Base-by-base conservation (phyloP, 2,329 filamentous ascomycete species). In the Aspergillus brasiliensis region DNA sequence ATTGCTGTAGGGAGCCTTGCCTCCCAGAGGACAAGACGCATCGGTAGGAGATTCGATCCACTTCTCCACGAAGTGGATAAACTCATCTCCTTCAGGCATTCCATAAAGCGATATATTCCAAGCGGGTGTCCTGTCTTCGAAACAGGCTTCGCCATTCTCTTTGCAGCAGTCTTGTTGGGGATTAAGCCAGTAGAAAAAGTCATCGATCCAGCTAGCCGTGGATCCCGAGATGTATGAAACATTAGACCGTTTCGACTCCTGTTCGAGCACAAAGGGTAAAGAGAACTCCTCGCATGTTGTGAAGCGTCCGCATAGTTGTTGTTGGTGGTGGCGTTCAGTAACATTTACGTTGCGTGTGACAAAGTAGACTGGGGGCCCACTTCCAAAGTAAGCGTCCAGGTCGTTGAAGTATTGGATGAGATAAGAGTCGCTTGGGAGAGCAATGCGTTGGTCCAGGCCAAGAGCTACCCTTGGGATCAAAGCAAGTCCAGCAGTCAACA, bases 371-470 rank as follows among this genome's bases (percentile, higher is more conserved):
- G 95, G 95, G 51, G 95, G 94, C 0, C 95, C 96, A 15, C 88
- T 88, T 62, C 93, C 91, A 68, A 98, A 90, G 73, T 99, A 99
- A 61, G 88, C 87, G 74, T 97, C 96, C 28, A 99, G 81, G 73
- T 99, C 95, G 71, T 98, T 92, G 78, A 99, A 99, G 76, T 97
- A 99, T 8, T 90, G 87, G 63, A 99, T 97, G 53, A 99, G 82
- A 73, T 99, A 99, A 1, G 94, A 98, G 69, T 91, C 93, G 65
- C 91, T 91, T 0, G 95, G 95, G 59, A 99, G 90, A 10, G 95
- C 95, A 57, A 97, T 94, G 17, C 95, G 88, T 78, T 99, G 95
- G 71, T 99, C 95, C 27, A 99, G 82, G 0, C 95, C 95, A 44
- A 99, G 86, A 67, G 94, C 79, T 17, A 99, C 87, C 64, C 89